Conservation (phyloP, 2,329 filamentous ascomycete genomes). For the Microdochium paspali region DNA sequence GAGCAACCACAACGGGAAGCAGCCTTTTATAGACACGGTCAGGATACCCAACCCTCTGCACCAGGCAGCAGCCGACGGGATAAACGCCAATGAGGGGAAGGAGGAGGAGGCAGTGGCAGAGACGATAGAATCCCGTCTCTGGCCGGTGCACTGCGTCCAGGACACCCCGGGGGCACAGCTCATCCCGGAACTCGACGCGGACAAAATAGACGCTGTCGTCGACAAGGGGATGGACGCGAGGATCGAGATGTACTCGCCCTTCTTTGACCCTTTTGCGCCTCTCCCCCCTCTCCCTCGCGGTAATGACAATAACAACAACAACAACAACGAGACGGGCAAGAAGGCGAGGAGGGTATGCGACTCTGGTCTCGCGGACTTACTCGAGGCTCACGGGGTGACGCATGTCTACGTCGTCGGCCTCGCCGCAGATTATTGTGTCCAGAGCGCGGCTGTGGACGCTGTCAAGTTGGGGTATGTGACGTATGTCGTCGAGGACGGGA, state of each 20-base stretch:
- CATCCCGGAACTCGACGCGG: conserved; percentile 57
- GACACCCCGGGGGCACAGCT: conserved; percentile 63
- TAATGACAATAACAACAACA: background rate
- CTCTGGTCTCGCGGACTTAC: conserved; percentile 48
- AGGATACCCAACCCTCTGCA: conserved; percentile 60
- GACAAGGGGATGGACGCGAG: conserved; percentile 67
- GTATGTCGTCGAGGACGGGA: conserved; percentile 70
- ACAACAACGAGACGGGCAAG: background rate
- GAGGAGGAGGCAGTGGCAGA: conserved; percentile 22
- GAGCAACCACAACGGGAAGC: conserved; percentile 57
- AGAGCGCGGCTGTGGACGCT: conserved; percentile 71
- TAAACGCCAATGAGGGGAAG: too few relatives aligned
- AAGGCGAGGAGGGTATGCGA: conserved; percentile 33
- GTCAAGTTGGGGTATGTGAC: conserved; percentile 65
- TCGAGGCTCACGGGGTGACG: conserved; percentile 53
- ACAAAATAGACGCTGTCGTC: conserved; percentile 54
- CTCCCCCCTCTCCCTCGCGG: conserved; percentile 23
- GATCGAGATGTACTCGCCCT: conserved; percentile 92
- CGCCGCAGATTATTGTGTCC: conserved; percentile 85
- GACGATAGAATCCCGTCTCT: conserved; percentile 60
- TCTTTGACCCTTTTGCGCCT: conserved; percentile 67
- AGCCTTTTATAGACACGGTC: conserved; percentile 56
- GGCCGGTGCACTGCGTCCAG: conserved; percentile 87
- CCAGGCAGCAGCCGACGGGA: conserved; percentile 22
- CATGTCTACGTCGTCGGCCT: conserved; percentile 81